Base-by-base conservation (phyloP, 768 basidiomycete genomes). In the Lactarius deliciosus region DNA sequence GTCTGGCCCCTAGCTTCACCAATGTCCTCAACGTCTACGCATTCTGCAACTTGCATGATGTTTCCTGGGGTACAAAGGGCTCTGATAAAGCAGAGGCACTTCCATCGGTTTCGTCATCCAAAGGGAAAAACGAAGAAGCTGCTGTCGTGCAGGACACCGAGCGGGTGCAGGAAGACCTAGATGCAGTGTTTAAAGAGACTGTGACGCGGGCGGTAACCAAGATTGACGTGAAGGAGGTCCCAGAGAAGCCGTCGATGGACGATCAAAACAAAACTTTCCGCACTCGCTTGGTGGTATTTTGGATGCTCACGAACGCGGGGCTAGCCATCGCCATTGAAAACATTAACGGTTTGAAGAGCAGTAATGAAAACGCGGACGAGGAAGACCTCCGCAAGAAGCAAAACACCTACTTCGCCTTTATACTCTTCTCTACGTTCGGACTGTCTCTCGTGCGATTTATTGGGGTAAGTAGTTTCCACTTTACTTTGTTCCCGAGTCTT, bases 11-110 rank as follows among this genome's bases (percentile, higher is more conserved):
- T 1, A 92, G 90, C 72, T 96, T 96, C 79, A 95, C 90, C 41
- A 98, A 97, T 75, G 89, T 98, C 55, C 84, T 96, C 72, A 96
- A 96, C 77, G 92, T 96, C 43, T 98, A 98, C 75, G 95, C 96
- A 0, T 98, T 98, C 82, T 97, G 94, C 79, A 97, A 97, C 78
- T 79, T 97, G 77, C 94, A 94, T 75, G 94, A 95, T 76, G 91
- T 93, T 22, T 92, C 90, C 16, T 96, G 95, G 94, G 94, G 94
- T 78, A 96, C 94, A 11, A 95, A 96, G 79, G 94, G 93, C 58
- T 91, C 88, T 63, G 96, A 98, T 79, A 96, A 96, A 76, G 95
- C 89, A 3, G 96, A 97, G 73, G 89, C 89, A 4, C 81, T 98
- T 10, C 96, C 96, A 2, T 91, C 94, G 0, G 86, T 96, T 20